Conservation (phyloP, 371 early-diverging fungal genomes). For the Mucor circinelloides region DNA sequence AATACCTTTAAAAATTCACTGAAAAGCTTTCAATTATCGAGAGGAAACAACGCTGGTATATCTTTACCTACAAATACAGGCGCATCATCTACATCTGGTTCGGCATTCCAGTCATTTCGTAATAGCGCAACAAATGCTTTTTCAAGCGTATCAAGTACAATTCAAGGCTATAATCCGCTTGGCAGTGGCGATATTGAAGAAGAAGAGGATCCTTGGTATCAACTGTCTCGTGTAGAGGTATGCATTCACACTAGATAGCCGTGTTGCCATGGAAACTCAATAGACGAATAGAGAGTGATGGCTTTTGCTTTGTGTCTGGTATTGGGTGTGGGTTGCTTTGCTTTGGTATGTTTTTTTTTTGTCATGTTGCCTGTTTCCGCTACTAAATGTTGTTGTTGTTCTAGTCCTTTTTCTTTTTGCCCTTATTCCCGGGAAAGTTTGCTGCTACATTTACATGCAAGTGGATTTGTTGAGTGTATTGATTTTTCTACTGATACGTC, state of each 20-base stretch:
- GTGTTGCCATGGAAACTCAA: neutral
- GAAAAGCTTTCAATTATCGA: slow-evolving; percentile 40
- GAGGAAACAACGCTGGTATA: slow-evolving; percentile 14
- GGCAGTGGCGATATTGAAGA: slow-evolving; percentile 35
- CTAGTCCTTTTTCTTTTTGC: slow-evolving; percentile 53
- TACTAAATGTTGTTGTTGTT: neutral
- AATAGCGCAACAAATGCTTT: slow-evolving; percentile 41
- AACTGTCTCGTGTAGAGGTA: slow-evolving; percentile 54
- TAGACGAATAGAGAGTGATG: slow-evolving; percentile 38
- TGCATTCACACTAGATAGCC: neutral
- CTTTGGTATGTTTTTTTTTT: slow-evolving; percentile 31
- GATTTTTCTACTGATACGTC: neutral
- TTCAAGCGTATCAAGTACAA: slow-evolving; percentile 41
- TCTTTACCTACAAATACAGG: slow-evolving; percentile 29
- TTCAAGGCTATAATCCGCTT: slow-evolving; percentile 53
- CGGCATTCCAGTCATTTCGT: slow-evolving; percentile 37
- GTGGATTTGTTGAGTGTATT: neutral
- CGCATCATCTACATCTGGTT: neutral
- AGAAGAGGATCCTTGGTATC: slow-evolving; percentile 56
- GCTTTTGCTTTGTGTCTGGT: slow-evolving; percentile 55
- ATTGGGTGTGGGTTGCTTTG: slow-evolving; percentile 50
- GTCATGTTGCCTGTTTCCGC: neutral
- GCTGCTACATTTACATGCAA: slow-evolving; percentile 66
- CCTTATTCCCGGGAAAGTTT: slow-evolving; percentile 61
- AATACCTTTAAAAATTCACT: slow-evolving; percentile 45